These are phyloP conservation scores for Aspergillus avenaceus DNA, from an alignment of 495 filamentous ascomycete genomes.

Conservation along the genomic window DNA sequence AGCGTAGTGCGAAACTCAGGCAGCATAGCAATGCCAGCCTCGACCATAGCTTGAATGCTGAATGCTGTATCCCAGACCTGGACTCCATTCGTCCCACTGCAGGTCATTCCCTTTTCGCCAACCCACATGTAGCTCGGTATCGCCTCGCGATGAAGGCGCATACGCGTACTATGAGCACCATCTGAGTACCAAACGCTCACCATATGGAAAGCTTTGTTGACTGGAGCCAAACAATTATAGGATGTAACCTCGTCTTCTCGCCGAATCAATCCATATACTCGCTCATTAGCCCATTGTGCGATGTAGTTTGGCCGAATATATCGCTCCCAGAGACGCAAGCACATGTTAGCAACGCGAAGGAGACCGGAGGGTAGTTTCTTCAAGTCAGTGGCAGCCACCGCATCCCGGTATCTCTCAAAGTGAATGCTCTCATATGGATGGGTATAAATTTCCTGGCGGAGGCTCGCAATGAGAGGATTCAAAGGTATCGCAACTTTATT, in stretches of 20 bases:
- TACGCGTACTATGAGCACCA: not conserved
- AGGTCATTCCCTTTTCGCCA: not conserved
- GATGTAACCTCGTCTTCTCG: not conserved
- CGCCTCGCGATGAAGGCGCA: not conserved
- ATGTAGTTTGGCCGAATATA: not conserved
- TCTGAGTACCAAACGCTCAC: not conserved
- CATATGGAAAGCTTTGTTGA: slow-evolving; percentile 1
- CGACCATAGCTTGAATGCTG: not conserved
- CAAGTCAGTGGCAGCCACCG: not conserved
- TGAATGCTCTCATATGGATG: not conserved
- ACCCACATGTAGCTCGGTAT: slow-evolving; percentile 1
- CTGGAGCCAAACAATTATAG: not conserved
- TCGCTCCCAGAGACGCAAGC: not conserved
- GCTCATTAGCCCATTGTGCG: not conserved
- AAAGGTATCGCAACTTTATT: not conserved
- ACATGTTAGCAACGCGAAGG: no score
- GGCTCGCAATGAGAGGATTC: not conserved
- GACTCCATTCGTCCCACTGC: slow-evolving; percentile 1
- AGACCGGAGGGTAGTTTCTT: not conserved
- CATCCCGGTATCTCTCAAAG: not conserved
- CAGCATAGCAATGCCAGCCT: not conserved
- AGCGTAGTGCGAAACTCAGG: not conserved
- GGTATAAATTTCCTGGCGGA: not conserved
- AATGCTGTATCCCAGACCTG: slow-evolving; percentile 6
- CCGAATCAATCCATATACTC: not conserved